Evolutionary conservation across 257 asterid species (phyloP), one percentile per base, ranked within the genome.

Genomic region (Fraxinus excelsior): DNA sequence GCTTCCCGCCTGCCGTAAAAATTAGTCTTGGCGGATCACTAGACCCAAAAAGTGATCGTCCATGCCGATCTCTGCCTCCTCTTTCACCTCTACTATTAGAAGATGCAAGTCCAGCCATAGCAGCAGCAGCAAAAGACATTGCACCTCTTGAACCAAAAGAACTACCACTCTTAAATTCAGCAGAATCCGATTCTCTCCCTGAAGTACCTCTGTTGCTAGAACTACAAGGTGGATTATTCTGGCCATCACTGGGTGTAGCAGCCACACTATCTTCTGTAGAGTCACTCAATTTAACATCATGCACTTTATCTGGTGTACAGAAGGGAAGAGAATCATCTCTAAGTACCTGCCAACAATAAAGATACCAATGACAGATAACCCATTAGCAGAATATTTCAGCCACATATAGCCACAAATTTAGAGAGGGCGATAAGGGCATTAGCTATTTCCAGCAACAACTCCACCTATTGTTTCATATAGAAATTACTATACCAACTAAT

Each of bases 71-170:
- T 87, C 94, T 89, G 82, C 88, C 88, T 56, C 11, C 23, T 78
- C 96, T 88, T 77, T 84, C 81, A 80, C 96, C 97, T 90, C 96
- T 87, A 78, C 88, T 87, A 74, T 85, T 91, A 72, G 92, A 90
- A 67, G 97, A 89, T 46, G 95, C 90, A 80, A 90, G 92, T 21
- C 99, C 99, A 80, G 97, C 97, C 99, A 96, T 96, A 28, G 99
- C 96, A 79, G 97, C 98, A 74, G 99, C 99, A 53, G 98, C 98
- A 86, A 96, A 96, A 71, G 98, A 90, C 97, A 94, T 90, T 76
- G 96, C 96, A 79, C 97, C 97, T 85, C 98, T 91, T 28, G 97
- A 91, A 78, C 96, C 94, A 76, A 87, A 92, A 35, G 97, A 87
- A 73, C 88, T 81, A 62, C 97, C 96, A 84, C 89, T 81, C 74